Evolutionary conservation across 1,284 basidiomycete genomes (phyloP).

Genomic region (Porodaedalea pini): DNA sequence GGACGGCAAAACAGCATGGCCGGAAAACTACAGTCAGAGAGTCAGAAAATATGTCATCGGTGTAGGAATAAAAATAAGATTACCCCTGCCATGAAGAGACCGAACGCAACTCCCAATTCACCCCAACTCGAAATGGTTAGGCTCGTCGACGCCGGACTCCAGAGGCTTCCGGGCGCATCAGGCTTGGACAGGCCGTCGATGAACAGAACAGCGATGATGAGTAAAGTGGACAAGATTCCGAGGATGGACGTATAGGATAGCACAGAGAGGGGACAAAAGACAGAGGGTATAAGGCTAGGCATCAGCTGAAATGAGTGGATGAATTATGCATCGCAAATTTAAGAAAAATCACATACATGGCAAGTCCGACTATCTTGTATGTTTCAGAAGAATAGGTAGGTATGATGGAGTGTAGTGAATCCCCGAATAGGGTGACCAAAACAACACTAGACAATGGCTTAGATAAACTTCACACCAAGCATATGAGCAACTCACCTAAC

Average conservation of each 20-base stretch:
- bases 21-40: constrained; percentile 62
- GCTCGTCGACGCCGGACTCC: constrained; percentile 71
- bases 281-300: constrained; percentile 71
- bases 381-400: constrained; percentile 63
- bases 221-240: constrained; percentile 76
- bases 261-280: constrained; percentile 79
- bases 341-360: constrained; percentile 51
- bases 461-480: not conserved
- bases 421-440: constrained; percentile 82
- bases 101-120: constrained; percentile 76
- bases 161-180: constrained; percentile 80
- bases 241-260: constrained; percentile 85
- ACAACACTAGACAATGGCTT: constrained; percentile 54
- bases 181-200: constrained; percentile 81
- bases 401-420: constrained; percentile 74
- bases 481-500: constrained; percentile 49
- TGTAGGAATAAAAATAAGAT: constrained; percentile 27
- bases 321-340: not conserved
- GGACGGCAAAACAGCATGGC: constrained; percentile 91
- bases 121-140: constrained; percentile 51
- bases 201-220: constrained; percentile 78
- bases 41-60: not conserved
- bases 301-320: constrained; percentile 2
- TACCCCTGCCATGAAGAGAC: constrained; percentile 93
- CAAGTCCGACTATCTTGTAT: constrained; percentile 73